A percentile compares a stretch with the other conserved stretches of the same genome.
Conservation (phyloP, 371 early-diverging fungal species). For the Mucor plumbeus region DNA sequence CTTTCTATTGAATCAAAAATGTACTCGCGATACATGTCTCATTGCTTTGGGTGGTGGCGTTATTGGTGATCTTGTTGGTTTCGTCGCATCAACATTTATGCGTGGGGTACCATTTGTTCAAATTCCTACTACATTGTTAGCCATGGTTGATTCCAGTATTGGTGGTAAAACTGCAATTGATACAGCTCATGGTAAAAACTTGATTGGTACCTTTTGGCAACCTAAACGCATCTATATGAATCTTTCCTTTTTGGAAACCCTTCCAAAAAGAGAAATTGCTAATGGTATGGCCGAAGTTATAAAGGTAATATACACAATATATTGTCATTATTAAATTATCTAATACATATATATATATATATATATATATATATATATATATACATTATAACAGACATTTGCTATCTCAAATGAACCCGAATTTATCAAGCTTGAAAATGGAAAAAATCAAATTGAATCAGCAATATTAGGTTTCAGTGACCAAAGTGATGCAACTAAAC, state of each 20-base stretch:
- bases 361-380: no score
- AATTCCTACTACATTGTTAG: conserved; percentile 92
- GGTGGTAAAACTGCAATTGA: conserved; percentile 97
- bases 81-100: conserved; percentile 96
- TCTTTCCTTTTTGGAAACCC: conserved; percentile 74
- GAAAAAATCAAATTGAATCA: conserved; percentile 66
- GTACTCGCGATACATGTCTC: conserved; percentile 90
- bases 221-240: conserved; percentile 90
- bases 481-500: conserved; percentile 18
- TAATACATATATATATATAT: no score
- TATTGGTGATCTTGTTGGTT: conserved; percentile 93
- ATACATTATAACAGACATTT: conserved; percentile 64
- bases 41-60: conserved; percentile 96
- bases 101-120: conserved; percentile 90
- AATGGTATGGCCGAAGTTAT: conserved; percentile 98
- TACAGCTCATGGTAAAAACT: conserved; percentile 90
- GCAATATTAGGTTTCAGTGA: conserved; percentile 44
- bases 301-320: conserved; percentile 51
- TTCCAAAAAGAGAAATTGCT: conserved; percentile 88
- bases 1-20: conserved; percentile 76
- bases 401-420: conserved; percentile 86
- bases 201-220: conserved; percentile 97
- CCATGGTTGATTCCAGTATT: conserved; percentile 96
- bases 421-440: conserved; percentile 81
- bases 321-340: not conserved